Conservation (phyloP, 768 basidiomycete genomes). For the Mrakia frigida region DNA sequence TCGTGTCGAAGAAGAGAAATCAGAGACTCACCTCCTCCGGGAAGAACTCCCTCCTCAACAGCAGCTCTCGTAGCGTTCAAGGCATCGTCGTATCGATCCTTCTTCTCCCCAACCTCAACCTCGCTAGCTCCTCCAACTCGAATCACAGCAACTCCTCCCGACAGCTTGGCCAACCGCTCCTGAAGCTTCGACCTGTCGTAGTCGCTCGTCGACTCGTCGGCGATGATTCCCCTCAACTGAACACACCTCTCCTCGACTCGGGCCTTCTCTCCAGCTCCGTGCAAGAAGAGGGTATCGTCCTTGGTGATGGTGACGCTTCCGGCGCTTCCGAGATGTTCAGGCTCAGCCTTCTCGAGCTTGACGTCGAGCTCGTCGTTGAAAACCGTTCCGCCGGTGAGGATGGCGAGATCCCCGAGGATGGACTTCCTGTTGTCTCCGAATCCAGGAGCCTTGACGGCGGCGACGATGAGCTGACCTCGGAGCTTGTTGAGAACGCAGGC, state of each 20-base stretch:
- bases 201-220: conserved; percentile 78
- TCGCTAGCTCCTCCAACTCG: conserved; percentile 90
- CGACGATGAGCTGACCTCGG: conserved; percentile 90
- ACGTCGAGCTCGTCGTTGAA: conserved; percentile 96
- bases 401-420: conserved; percentile 92
- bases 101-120: conserved; percentile 98
- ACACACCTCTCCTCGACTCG: conserved; percentile 88
- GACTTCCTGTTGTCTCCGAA: conserved; percentile 99
- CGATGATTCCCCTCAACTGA: conserved; percentile 80
- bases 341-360: conserved; percentile 85
- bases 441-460: conserved; percentile 88
- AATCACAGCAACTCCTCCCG: conserved; percentile 96
- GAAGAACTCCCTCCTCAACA: conserved; percentile 96
- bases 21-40: conserved; percentile 66
- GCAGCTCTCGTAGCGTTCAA: conserved; percentile 97
- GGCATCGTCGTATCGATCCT: conserved; percentile 89
- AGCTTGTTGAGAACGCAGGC: conserved; percentile 99
- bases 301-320: conserved; percentile 92
- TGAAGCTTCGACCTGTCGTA: conserved; percentile 93
- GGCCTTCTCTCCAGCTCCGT: conserved; percentile 87
- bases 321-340: conserved; percentile 82
- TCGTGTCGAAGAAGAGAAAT: not conserved
- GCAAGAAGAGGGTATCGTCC: conserved; percentile 94
- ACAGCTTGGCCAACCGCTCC: conserved; percentile 92
- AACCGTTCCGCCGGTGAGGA: conserved; percentile 95